phyloP scores from a whole-genome alignment of 2,329 filamentous ascomycete genomes.

The Fusarium sp. region DNA sequence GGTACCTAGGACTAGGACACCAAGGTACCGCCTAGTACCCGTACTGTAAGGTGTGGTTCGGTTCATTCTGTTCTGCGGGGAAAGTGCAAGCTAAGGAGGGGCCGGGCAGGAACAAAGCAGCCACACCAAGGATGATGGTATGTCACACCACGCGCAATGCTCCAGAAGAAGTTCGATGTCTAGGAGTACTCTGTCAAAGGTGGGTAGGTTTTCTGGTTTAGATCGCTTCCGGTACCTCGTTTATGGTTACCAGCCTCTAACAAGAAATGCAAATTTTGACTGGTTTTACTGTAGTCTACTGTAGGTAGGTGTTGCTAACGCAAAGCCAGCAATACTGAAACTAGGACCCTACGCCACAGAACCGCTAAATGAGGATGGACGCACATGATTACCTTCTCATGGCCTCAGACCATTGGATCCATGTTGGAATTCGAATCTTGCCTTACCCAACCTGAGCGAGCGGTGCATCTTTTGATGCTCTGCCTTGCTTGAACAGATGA shows the following conservation, averaged over 20 bases:
- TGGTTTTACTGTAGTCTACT: background rate
- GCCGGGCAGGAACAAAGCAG: conserved; percentile 19
- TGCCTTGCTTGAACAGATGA: conserved; percentile 39
- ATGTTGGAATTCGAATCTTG: conserved; percentile 20
- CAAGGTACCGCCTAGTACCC: background rate
- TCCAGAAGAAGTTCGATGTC: conserved; percentile 7
- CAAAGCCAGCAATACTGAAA: background rate
- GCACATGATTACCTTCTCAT: conserved; percentile 19
- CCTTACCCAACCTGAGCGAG: conserved; percentile 11
- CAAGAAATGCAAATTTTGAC: background rate
- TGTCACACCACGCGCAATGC: conserved; percentile 39
- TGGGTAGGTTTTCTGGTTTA: background rate
- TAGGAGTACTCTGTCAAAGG: background rate
- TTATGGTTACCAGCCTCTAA: background rate
- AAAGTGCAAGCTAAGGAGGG: conserved; percentile 24
- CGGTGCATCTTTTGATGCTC: conserved; percentile 17
- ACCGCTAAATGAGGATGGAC: conserved; percentile 7
- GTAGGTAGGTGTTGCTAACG: too few species aligned
- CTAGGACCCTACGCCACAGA: conserved; percentile 6
- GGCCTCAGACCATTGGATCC: conserved; percentile 15
- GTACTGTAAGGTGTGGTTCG: conserved; percentile 3
- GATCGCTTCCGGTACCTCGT: background rate
- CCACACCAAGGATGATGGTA: conserved; percentile 28
- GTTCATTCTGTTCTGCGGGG: conserved; percentile 40
- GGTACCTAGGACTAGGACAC: background rate